These are phyloP conservation scores for Ambrosia artemisiifolia DNA, from an alignment of 129 eudicot species.

Conservation along the genomic window DNA sequence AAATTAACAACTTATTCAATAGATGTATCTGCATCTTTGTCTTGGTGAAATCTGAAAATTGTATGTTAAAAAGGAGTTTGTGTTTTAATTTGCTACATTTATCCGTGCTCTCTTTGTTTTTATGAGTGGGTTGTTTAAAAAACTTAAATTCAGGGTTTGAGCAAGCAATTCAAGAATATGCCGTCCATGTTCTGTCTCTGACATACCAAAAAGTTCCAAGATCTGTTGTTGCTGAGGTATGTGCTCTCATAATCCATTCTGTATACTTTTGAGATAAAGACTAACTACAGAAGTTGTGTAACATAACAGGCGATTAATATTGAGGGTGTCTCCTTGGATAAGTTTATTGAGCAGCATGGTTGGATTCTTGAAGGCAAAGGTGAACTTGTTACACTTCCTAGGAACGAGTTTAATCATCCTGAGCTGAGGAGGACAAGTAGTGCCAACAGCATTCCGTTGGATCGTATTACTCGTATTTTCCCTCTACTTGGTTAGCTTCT, in stretches of 20 bases:
- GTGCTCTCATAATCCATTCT: neutral
- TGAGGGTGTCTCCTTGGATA: slow-evolving; percentile 83
- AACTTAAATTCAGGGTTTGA: slow-evolving; percentile 63
- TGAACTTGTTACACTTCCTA: slow-evolving; percentile 58
- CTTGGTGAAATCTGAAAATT: neutral
- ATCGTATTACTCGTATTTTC: slow-evolving; percentile 69
- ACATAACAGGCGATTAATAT: slow-evolving; percentile 67
- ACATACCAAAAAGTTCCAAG: slow-evolving; percentile 77
- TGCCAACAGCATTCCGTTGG: slow-evolving; percentile 70
- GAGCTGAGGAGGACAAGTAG: slow-evolving; percentile 66
- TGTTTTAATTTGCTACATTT: slow-evolving; percentile 2
- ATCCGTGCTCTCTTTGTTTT: neutral
- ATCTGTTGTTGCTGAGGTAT: slow-evolving; percentile 85
- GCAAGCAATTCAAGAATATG: slow-evolving; percentile 84
- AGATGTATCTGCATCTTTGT: neutral
- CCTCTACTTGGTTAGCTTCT: slow-evolving; percentile 66
- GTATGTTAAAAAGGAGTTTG: neutral
- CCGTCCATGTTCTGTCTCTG: slow-evolving; percentile 78
- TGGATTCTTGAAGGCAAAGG: slow-evolving; percentile 64
- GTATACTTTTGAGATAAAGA: neutral
- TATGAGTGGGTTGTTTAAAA: neutral
- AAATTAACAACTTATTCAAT: neutral
- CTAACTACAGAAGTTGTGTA: slow-evolving; percentile 2
- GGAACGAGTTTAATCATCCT: slow-evolving; percentile 75
- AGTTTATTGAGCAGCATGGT: slow-evolving; percentile 78